Evolutionary conservation across 2,329 filamentous ascomycete genomes (phyloP).

Genomic region (Dryadomyces quercus-mongolicae): DNA sequence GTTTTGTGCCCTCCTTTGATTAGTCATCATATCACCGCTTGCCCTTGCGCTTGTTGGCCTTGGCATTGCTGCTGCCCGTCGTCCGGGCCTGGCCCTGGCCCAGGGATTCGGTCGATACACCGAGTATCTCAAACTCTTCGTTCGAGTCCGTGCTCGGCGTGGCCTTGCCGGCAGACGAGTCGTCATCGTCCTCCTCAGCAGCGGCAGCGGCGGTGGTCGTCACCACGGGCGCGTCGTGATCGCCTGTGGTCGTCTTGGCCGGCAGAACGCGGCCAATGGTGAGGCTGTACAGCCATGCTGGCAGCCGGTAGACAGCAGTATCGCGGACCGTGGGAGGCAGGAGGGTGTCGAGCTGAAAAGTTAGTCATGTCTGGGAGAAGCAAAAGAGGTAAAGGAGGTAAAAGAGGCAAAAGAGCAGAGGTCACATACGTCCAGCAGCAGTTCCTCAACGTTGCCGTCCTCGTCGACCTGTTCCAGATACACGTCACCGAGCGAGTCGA

Average conservation of each 20-base stretch:
- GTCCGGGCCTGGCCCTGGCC: constrained; percentile 27
- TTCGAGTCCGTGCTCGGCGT: constrained; percentile 46
- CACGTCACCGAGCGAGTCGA: constrained; percentile 84
- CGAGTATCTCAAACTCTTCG: constrained; percentile 50
- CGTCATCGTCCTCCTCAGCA: constrained; percentile 22
- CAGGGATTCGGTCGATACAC: constrained; percentile 46
- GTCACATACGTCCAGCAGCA: constrained; percentile 68
- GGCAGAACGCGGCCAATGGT: constrained; percentile 38
- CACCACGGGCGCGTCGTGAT: constrained; percentile 21
- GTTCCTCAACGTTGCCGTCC: constrained; percentile 73
- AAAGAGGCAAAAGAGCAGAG: neutral
- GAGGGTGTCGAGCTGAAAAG: constrained; percentile 74
- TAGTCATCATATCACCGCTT: neutral
- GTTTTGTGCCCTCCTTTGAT: too few relatives aligned
- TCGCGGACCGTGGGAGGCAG: constrained; percentile 63
- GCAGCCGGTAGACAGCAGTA: constrained; percentile 71
- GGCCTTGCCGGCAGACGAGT: constrained; percentile 36
- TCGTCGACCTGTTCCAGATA: constrained; percentile 89
- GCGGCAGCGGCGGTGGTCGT: constrained; percentile 25
- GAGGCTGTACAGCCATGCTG: constrained; percentile 56
- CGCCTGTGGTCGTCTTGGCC: constrained; percentile 21
- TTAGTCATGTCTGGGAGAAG: too few relatives aligned
- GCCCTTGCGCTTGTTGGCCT: constrained; percentile 36
- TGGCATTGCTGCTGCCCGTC: constrained; percentile 20
- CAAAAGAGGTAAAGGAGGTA: neutral